These are phyloP conservation scores for Barnettozyma hawaiiensis DNA, from an alignment of 1,139 yeast genomes.

Conservation along the genomic window DNA sequence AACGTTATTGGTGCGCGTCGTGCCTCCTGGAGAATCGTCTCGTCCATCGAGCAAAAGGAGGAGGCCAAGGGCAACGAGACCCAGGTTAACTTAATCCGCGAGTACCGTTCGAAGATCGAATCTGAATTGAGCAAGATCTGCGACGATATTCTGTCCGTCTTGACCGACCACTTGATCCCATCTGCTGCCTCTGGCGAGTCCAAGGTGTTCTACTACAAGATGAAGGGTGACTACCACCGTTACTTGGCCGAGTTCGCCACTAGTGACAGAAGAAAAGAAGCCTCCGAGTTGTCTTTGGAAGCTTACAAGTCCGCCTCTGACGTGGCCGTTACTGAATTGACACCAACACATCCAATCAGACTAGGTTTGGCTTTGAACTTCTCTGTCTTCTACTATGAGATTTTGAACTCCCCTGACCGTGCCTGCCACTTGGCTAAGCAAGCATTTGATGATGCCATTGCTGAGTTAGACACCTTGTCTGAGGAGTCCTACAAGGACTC, in stretches of 20 bases:
- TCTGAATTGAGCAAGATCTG: constrained; percentile 89
- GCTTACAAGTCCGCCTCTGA: constrained; percentile 95
- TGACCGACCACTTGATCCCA: constrained; percentile 86
- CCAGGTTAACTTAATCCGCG: constrained; percentile 87
- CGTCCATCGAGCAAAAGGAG: constrained; percentile 96
- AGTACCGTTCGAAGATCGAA: constrained; percentile 93
- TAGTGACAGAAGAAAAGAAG: constrained; percentile 85
- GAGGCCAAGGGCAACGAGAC: constrained; percentile 89
- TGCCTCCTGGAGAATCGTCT: constrained; percentile 98
- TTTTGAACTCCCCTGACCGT: constrained; percentile 95
- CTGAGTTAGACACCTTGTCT: constrained; percentile 94
- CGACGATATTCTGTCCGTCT: constrained; percentile 85
- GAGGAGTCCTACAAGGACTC: constrained; percentile 99
- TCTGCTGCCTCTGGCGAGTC: constrained; percentile 96
- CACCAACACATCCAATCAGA: constrained; percentile 98
- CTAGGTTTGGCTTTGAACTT: constrained; percentile 96
- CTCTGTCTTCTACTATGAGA: constrained; percentile 97
- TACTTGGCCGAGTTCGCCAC: constrained; percentile 95
- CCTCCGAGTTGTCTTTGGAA: constrained; percentile 88
- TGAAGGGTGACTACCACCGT: constrained; percentile 99
- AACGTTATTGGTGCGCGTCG: constrained; percentile 99
- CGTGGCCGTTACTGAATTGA: constrained; percentile 93
- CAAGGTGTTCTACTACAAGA: constrained; percentile 96
- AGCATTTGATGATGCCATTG: constrained; percentile 98
- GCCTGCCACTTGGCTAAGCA: constrained; percentile 98